phyloP scores from a whole-genome alignment of 164 flowering plant species.

The Platanus orientalis region DNA sequence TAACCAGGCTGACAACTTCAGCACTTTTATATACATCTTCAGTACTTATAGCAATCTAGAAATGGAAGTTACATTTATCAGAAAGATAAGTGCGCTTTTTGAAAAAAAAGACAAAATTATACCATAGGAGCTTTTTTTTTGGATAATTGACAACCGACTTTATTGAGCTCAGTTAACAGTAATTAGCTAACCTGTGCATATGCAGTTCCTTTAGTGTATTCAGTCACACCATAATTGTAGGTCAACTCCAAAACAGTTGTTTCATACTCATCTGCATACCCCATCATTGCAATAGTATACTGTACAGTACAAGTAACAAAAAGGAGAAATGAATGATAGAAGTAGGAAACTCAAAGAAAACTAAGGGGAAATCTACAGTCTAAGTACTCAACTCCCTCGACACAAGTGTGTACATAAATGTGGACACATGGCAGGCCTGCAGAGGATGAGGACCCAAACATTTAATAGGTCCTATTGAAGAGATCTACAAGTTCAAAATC shows the following conservation, averaged over 20 bases:
- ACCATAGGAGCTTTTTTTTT: background rate
- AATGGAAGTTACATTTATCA: background rate
- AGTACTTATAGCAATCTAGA: slow-evolving; percentile 85
- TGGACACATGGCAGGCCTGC: no score
- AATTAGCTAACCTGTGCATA: slow-evolving; percentile 92
- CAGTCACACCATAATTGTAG: slow-evolving; percentile 92
- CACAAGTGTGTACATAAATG: no score
- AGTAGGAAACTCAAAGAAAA: no score
- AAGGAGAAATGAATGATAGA: no score
- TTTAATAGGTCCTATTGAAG: no score
- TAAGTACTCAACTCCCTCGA: no score
- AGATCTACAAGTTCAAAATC: no score
- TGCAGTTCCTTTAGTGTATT: slow-evolving; percentile 95
- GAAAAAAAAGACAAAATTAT: background rate
- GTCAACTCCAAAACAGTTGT: slow-evolving; percentile 89
- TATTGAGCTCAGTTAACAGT: no score
- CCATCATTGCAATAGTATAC: slow-evolving; percentile 91
- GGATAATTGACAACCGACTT: no score
- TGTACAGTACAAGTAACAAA: slow-evolving; percentile 24
- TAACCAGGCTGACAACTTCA: slow-evolving; percentile 68
- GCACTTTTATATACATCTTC: slow-evolving; percentile 92
- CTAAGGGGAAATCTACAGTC: no score
- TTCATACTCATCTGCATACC: slow-evolving; percentile 76
- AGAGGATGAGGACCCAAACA: no score
- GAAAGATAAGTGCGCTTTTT: background rate